Evolutionary conservation across 2,329 filamentous ascomycete genomes (phyloP).

Genomic region (Aureobasidium sp.): DNA sequence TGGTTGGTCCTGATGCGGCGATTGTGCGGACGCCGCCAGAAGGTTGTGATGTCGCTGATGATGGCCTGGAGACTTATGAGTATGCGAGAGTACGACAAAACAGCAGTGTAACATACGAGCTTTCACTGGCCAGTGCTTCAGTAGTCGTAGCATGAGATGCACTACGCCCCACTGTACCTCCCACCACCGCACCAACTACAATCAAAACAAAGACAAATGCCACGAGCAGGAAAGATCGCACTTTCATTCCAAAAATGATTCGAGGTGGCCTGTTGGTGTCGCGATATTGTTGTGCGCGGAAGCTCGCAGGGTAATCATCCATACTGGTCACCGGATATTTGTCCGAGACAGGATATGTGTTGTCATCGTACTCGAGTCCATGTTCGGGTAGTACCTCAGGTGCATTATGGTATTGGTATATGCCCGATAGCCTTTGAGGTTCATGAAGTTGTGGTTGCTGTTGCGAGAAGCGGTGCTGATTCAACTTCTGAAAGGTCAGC

Average conservation of each 20-base stretch:
- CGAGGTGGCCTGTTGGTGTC: constrained; percentile 26
- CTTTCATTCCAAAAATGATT: constrained; percentile 35
- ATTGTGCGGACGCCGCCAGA: neutral
- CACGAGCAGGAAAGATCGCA: constrained; percentile 30
- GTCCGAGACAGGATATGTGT: constrained; percentile 29
- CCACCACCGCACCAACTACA: constrained; percentile 31
- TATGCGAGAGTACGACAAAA: too few relatives aligned
- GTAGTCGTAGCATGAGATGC: constrained; percentile 21
- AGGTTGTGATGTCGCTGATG: neutral
- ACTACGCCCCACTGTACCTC: constrained; percentile 30
- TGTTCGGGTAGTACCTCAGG: constrained; percentile 33
- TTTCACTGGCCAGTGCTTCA: neutral
- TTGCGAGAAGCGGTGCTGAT: constrained; percentile 17
- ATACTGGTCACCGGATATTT: constrained; percentile 30
- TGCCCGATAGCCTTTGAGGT: constrained; percentile 23
- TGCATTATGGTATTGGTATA: constrained; percentile 35
- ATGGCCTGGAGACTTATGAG: neutral
- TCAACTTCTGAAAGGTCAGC: neutral
- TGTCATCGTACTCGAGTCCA: constrained; percentile 33
- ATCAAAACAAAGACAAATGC: constrained; percentile 26
- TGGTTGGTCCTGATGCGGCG: neutral
- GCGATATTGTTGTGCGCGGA: constrained; percentile 21
- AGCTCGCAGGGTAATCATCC: constrained; percentile 13
- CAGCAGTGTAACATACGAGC: neutral
- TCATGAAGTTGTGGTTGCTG: neutral